Evolutionary conservation across 169 alveolate species (phyloP), one percentile per base, ranked within the genome.

Genomic region (Prorocentrum cordatum): DNA sequence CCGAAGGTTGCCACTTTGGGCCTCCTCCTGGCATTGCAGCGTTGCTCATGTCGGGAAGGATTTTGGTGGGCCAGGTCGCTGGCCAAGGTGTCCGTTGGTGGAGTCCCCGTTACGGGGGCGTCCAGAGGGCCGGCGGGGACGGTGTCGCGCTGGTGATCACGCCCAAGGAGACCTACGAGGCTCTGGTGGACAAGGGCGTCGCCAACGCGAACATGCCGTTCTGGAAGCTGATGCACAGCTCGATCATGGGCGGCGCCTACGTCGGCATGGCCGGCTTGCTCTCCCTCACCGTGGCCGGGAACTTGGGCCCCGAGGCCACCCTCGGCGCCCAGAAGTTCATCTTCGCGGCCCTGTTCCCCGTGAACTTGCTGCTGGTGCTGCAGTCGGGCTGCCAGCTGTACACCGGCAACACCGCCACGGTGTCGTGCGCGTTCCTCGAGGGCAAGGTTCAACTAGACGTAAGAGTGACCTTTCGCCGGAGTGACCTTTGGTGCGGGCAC

Each of bases 311-410:
- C n/a, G 32, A 38, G 54, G 27, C 47, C 71, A 36, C 27, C 71
- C 35, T 31, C 86, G 54, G n/a, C 59, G 26, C 39, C 14, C 86
- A 75, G 71, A 75, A 50, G 39, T 70, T 32, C 16, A 64, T 54
- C 59, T 75, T 75, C 16, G 86, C 86, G 14, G 86, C 86, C 59
- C 45, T 75, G 36, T 54, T 75, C 32, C 86, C 71, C n/a, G 67
- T 77, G 75, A 77, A 77, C 73, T 27, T 77, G 64, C 66, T 77
- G 87, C 62, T 77, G 87, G 87, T 77, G 16, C 84, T 73, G 47
- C 70, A 45, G 27, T 42, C 59, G 24, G 86, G 86, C 2, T 70
- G 86, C 16, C 86, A 75, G 86, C 71, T 75, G 24, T 75, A 54
- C 66, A 50, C 86, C 6, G 72, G 71, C 24, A 75, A 75, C 47